Conservation (phyloP, 805 yeast species). For the Yamadazyma sp. region DNA sequence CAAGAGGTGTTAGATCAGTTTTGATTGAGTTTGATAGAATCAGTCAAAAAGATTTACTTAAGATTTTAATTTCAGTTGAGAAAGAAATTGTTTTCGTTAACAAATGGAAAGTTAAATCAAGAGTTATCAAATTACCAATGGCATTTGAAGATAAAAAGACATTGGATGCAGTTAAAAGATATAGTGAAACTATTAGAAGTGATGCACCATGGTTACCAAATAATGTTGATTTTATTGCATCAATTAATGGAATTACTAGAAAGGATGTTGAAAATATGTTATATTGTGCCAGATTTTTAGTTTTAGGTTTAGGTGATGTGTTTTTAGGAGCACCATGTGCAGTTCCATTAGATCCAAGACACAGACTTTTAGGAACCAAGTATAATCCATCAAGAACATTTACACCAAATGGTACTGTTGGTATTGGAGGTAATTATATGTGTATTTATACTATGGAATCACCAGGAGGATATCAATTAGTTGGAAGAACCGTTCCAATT, state of each 20-base stretch:
- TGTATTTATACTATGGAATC: constrained; percentile 97
- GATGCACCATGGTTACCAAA: constrained; percentile 98
- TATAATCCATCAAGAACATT: constrained; percentile 95
- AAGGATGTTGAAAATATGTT: constrained; percentile 77
- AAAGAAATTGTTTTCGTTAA: constrained; percentile 67
- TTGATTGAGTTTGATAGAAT: constrained; percentile 76
- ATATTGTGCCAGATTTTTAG: constrained; percentile 87
- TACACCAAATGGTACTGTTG: constrained; percentile 96
- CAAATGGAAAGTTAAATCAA: constrained; percentile 84
- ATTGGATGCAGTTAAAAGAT: constrained; percentile 83
- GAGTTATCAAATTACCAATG: constrained; percentile 85
- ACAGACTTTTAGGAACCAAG: constrained; percentile 85
- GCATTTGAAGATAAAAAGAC: constrained; percentile 94
- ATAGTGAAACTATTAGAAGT: constrained; percentile 88
- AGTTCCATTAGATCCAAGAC: constrained; percentile 96
- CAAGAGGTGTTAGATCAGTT: constrained; percentile 95
- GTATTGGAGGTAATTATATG: constrained; percentile 99
- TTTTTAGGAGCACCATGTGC: constrained; percentile 99
- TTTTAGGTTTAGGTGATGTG: constrained; percentile 94
- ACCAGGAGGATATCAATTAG: constrained; percentile 97
- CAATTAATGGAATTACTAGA: constrained; percentile 78
- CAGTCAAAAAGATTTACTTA: constrained; percentile 59
- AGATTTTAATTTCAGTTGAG: constrained; percentile 70
- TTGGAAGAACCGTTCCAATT: constrained; percentile 94
- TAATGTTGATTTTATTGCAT: constrained; percentile 92